These are phyloP conservation scores for Aspergillus uvarum DNA, from an alignment of 2,329 filamentous ascomycete genomes.

Conservation along the genomic window DNA sequence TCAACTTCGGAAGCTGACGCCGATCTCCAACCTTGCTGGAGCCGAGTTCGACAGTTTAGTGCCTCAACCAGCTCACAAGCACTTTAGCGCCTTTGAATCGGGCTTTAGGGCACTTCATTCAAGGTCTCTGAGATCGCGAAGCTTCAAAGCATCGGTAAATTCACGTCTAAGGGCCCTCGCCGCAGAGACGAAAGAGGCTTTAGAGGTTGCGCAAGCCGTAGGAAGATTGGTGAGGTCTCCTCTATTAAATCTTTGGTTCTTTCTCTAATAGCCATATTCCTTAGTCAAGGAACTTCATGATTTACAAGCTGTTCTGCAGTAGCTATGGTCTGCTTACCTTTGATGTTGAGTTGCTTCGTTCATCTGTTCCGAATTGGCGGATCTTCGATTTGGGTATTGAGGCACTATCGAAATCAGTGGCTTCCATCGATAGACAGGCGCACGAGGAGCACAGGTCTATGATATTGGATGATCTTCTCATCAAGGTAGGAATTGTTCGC, in stretches of 20 bases:
- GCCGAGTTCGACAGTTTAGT: constrained; percentile 22
- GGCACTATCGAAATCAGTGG: constrained; percentile 71
- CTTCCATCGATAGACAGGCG: constrained; percentile 64
- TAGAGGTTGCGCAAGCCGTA: constrained; percentile 56
- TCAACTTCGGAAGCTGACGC: constrained; percentile 69
- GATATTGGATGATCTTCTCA: constrained; percentile 80
- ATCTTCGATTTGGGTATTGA: constrained; percentile 84
- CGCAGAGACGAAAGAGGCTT: constrained; percentile 55
- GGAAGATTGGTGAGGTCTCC: constrained; percentile 47
- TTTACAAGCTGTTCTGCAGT: constrained; percentile 88
- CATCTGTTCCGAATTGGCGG: constrained; percentile 70
- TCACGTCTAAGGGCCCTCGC: constrained; percentile 38
- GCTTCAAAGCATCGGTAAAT: constrained; percentile 29
- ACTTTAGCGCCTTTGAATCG: constrained; percentile 51
- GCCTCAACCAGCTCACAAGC: constrained; percentile 41
- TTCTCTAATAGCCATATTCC: constrained; percentile 47
- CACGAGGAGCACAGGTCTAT: constrained; percentile 70
- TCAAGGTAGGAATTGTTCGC: constrained; percentile 64
- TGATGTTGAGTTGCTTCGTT: constrained; percentile 69
- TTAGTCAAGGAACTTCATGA: constrained; percentile 76
- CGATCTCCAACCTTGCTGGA: constrained; percentile 52
- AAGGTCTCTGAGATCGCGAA: constrained; percentile 30
- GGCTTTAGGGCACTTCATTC: constrained; percentile 31
- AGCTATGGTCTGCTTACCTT: constrained; percentile 84
- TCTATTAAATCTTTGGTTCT: too few species aligned